Percentiles rank a stretch among this genome's conserved stretches.
Conservation (phyloP, 441 rosid species). For the Adansonia gregorii region DNA sequence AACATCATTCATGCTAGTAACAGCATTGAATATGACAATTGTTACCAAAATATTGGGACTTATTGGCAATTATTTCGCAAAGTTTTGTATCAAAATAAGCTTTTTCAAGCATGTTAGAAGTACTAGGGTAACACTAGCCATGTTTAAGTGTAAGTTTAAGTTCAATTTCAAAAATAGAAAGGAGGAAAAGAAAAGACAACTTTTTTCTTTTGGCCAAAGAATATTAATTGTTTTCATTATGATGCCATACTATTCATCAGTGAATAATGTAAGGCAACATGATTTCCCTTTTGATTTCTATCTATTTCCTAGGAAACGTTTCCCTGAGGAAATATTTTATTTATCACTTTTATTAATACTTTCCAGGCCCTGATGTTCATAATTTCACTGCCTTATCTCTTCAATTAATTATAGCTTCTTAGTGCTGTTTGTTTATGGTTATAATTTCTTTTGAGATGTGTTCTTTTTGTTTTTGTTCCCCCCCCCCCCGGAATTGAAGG, state of each 20-base stretch:
- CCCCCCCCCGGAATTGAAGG: neutral
- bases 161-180: neutral
- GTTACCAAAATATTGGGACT: neutral
- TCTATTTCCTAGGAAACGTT: neutral
- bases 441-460: neutral
- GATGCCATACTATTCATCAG: neutral
- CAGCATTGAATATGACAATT: neutral
- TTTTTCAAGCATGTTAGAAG: neutral
- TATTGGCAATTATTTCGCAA: slow-evolving; percentile 6
- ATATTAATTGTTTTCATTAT: neutral
- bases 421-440: neutral
- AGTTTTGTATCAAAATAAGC: neutral
- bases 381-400: neutral
- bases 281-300: neutral
- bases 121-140: neutral
- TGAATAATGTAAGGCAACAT: neutral
- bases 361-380: neutral
- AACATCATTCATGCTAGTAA: neutral
- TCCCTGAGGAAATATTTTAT: neutral
- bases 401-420: neutral
- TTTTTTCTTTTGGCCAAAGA: neutral
- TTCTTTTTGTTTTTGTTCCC: neutral
- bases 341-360: neutral
- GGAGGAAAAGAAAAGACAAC: neutral
- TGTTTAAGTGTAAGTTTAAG: slow-evolving; percentile 10